Conservation (phyloP, 2,329 filamentous ascomycete genomes). For the Colletotrichum tamarilloi region DNA sequence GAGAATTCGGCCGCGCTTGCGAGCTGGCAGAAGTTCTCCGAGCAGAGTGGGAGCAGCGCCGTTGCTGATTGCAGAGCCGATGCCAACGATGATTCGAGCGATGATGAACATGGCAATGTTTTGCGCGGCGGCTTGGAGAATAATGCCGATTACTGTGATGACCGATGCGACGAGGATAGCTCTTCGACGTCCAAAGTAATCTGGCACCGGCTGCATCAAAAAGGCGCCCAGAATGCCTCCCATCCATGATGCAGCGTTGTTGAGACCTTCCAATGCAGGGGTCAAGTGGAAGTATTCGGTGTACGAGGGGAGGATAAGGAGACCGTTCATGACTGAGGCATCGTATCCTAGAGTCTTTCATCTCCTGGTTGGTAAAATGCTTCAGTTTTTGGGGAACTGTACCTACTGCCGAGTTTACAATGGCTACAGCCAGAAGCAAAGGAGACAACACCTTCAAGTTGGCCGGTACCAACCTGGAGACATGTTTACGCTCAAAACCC, state of each 20-base stretch:
- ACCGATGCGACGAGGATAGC: slow-evolving; percentile 52
- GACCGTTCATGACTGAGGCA: slow-evolving; percentile 65
- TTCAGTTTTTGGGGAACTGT: fast-evolving
- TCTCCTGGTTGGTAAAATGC: not conserved
- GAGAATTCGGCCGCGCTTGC: slow-evolving; percentile 36
- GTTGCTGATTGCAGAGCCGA: slow-evolving; percentile 54
- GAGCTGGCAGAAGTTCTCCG: slow-evolving; percentile 57
- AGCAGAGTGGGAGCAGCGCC: slow-evolving; percentile 60
- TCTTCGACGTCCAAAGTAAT: slow-evolving; percentile 54
- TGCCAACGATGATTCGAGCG: slow-evolving; percentile 58
- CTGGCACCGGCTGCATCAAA: slow-evolving; percentile 53
- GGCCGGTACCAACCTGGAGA: slow-evolving; percentile 26
- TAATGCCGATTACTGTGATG: slow-evolving; percentile 55
- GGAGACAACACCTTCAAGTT: slow-evolving; percentile 26
- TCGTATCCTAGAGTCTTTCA: slow-evolving; percentile 49
- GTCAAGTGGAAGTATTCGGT: slow-evolving; percentile 66
- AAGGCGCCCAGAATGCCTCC: slow-evolving; percentile 59
- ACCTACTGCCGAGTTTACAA: slow-evolving; percentile 29
- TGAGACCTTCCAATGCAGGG: slow-evolving; percentile 63
- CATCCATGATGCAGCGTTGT: slow-evolving; percentile 66
- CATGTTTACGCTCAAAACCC: slow-evolving; percentile 26
- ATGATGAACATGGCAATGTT: slow-evolving; percentile 64
- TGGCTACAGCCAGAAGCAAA: slow-evolving; percentile 24
- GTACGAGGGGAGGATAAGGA: slow-evolving; percentile 68
- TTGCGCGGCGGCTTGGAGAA: slow-evolving; percentile 60